These are phyloP conservation scores for Pythium dissotocum DNA, from an alignment of 352 stramenopile genomes.

Conservation along the genomic window DNA sequence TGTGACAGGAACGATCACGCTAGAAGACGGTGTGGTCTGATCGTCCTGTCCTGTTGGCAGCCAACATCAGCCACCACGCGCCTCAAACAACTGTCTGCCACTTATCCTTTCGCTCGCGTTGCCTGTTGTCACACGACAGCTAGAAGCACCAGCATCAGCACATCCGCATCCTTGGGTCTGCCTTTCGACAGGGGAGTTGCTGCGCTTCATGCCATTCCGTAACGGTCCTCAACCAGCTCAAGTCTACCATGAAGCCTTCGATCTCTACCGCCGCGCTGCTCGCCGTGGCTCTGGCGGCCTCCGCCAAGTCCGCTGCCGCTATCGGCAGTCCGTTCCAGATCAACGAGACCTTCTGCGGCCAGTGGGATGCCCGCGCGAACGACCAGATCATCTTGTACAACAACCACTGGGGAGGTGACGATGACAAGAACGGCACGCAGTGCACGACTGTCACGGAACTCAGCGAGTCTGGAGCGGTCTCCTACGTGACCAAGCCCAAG, in stretches of 20 bases:
- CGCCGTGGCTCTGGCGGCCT: not conserved
- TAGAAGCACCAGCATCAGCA: not conserved
- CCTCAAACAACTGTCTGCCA: not conserved
- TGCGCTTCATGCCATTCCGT: not conserved
- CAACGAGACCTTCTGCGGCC: not conserved
- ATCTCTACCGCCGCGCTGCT: not conserved
- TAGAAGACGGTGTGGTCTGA: not conserved
- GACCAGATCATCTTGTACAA: not conserved
- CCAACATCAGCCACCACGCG: not conserved
- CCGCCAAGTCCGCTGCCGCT: not conserved
- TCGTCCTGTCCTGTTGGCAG: not conserved
- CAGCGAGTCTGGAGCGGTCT: not conserved
- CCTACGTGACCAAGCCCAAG: not conserved
- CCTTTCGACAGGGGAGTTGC: not conserved
- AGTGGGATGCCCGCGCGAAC: not conserved
- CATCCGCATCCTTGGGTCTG: not conserved
- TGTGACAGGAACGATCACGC: not conserved
- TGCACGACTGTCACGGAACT: not conserved
- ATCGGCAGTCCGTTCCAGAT: not conserved
- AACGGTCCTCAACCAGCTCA: not conserved
- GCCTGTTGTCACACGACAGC: not conserved
- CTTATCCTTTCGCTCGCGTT: not conserved
- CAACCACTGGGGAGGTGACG: not conserved
- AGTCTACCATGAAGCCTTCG: not conserved
- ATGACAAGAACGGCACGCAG: not conserved